Conservation (phyloP, 768 basidiomycete species). For the Cantharellus cinnabarinus region DNA sequence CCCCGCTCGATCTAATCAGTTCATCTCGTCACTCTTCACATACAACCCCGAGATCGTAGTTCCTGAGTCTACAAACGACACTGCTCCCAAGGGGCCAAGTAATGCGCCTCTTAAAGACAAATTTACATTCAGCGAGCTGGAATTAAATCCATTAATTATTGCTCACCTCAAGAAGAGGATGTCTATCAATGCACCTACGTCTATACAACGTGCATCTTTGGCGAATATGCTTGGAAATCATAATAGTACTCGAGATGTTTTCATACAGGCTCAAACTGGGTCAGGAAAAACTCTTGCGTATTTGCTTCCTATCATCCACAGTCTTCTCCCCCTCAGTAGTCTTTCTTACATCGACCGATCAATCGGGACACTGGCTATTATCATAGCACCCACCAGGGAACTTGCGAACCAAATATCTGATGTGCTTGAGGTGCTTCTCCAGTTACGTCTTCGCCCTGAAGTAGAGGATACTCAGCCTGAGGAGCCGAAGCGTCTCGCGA, state of each 20-base stretch:
- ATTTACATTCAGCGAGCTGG: slow-evolving; percentile 63
- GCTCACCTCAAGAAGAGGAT: slow-evolving; percentile 64
- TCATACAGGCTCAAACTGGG: slow-evolving; percentile 92
- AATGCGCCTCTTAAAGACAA: slow-evolving; percentile 65
- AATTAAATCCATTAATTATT: slow-evolving; percentile 61
- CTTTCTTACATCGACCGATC: slow-evolving; percentile 88
- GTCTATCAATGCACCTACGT: slow-evolving; percentile 67
- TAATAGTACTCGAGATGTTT: slow-evolving; percentile 40
- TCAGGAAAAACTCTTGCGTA: slow-evolving; percentile 92
- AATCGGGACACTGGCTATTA: slow-evolving; percentile 84
- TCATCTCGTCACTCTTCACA: slow-evolving; percentile 81
- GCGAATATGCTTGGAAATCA: slow-evolving; percentile 31
- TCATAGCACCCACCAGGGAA: slow-evolving; percentile 89
- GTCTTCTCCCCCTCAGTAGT: slow-evolving; percentile 73
- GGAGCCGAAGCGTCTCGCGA: slow-evolving; percentile 35
- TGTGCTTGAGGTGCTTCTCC: slow-evolving; percentile 67
- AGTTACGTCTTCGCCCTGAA: slow-evolving; percentile 45
- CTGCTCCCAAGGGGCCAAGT: slow-evolving; percentile 30
- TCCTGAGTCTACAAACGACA: slow-evolving; percentile 15
- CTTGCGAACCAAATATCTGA: slow-evolving; percentile 93
- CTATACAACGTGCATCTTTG: slow-evolving; percentile 61
- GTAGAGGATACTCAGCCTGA: slow-evolving; percentile 16
- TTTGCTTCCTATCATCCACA: slow-evolving; percentile 85
- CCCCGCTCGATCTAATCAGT: slow-evolving; percentile 9
- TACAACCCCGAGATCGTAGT: slow-evolving; percentile 53